Base-by-base conservation (phyloP, 2,329 filamentous ascomycete species). In the Ustulina deusta region DNA sequence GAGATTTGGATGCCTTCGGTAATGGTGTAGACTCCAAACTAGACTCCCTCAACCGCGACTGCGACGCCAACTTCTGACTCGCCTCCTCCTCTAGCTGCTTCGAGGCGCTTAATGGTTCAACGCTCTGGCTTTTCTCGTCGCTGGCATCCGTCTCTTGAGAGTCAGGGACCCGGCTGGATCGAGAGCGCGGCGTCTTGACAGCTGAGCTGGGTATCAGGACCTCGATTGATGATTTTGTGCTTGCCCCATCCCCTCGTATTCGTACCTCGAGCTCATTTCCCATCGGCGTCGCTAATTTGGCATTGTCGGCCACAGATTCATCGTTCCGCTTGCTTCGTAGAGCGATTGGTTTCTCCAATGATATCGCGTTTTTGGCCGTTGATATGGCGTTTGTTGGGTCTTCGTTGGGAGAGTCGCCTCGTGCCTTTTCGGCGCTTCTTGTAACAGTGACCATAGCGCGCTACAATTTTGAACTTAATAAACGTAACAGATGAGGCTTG, bases 51-150 rank as follows among this genome's bases (percentile, higher is more conserved):
- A 68, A 61, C 44, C 69, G 58, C 17, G 67, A 65, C 22, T 65
- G 72, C 34, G 71, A 72, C 25, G 71, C 74, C 48, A 78, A 48
- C 29, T 71, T 72, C 48, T 77, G 76, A 20, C 51, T 73, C 0
- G 77, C 77, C 42, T 78, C 77, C 25, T 77, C 75, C 36, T 78
- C 72, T 5, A 78, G 59, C 56, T 79, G 77, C 65, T 73, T 76
- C 61, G 76, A 74, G 13, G 74, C 76, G 46, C 73, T 75, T 42
- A 70, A 54, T n/a, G 73, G 72, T 60, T 76, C 72, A 22, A 69
- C 22, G 9, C 60, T 40, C 46, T 48, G 34, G 42, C 44, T 55
- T 36, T 54, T 66, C 40, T 71, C 69, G 6, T 66, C 63, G 48
- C 40, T 57, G 2, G 61, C 48, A 25, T 44, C 44, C 0, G 59